These are phyloP conservation scores for Diaporthe ampelina DNA, from an alignment of 2,329 filamentous ascomycete genomes.

Conservation along the genomic window DNA sequence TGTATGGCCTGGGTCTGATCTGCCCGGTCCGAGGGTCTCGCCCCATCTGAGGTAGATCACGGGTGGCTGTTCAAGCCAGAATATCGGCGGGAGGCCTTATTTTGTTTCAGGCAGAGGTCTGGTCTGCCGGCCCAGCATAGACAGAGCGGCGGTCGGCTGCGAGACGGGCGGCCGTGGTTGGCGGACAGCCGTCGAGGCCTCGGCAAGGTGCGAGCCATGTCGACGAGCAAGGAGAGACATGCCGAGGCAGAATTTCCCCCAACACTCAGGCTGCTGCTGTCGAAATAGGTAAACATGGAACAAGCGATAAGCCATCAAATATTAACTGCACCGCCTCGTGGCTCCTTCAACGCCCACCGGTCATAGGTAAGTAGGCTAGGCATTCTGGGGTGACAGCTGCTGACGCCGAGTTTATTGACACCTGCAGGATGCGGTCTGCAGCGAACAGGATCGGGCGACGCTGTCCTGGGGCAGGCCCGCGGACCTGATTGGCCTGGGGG, in stretches of 20 bases:
- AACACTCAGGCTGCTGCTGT: too few relatives aligned
- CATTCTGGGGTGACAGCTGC: too few relatives aligned
- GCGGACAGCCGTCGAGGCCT: slow-evolving; percentile 11
- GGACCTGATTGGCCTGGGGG: slow-evolving; percentile 27
- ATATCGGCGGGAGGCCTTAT: not conserved
- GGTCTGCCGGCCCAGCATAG: slow-evolving; percentile 10
- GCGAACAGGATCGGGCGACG: slow-evolving; percentile 24
- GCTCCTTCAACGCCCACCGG: not conserved
- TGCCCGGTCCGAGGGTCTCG: slow-evolving; percentile 17
- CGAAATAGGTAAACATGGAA: not conserved
- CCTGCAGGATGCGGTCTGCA: slow-evolving; percentile 34
- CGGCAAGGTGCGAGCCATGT: too few relatives aligned
- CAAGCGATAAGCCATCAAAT: not conserved
- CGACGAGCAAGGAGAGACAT: too few relatives aligned
- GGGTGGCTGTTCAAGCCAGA: not conserved
- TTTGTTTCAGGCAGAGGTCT: slow-evolving; percentile 27
- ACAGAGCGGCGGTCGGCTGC: slow-evolving; percentile 5
- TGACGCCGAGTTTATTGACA: not conserved
- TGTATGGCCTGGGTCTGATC: not conserved
- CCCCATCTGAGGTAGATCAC: not conserved
- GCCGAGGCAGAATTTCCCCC: too few relatives aligned
- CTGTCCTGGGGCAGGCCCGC: not conserved
- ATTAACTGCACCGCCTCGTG: slow-evolving; percentile 4
- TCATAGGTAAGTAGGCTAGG: too few relatives aligned
- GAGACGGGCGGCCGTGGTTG: slow-evolving; percentile 26